Evolutionary conservation across 2,329 filamentous ascomycete genomes (phyloP).

Genomic region (Fusarium verticillioides): DNA sequence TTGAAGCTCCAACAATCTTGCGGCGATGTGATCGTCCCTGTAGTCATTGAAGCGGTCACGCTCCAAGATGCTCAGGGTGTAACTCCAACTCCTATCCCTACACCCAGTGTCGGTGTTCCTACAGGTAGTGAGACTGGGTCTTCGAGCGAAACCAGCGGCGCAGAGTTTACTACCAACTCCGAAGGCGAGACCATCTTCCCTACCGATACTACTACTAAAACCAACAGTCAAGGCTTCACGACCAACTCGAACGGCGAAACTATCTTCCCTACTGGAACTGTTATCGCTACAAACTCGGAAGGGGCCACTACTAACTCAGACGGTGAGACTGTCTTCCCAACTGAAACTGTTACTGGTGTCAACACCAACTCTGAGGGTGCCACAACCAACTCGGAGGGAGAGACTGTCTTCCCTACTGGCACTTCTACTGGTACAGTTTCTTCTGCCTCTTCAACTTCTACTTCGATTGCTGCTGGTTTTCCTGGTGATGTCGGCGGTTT

Average conservation of each 20-base stretch:
- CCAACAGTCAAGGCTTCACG: not conserved
- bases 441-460: constrained; percentile 23
- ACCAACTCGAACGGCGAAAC: not conserved
- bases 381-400: not conserved
- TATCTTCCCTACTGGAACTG: not conserved
- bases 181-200: constrained; percentile 15
- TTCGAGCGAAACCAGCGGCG: not conserved
- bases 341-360: not conserved
- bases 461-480: not conserved
- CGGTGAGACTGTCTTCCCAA: not conserved
- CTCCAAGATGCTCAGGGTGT: not conserved
- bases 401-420: not conserved
- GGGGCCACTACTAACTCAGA: not conserved
- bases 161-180: not conserved
- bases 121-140: not conserved
- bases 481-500: constrained; percentile 37
- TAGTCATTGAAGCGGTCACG: not conserved
- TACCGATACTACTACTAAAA: constrained; percentile 41
- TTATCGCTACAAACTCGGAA: not conserved
- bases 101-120: not conserved
- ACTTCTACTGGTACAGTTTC: not conserved
- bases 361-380: not conserved
- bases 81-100: not conserved
- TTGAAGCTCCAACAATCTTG: not conserved
- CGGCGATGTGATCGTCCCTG: not conserved